A percentile compares a stretch with the other conserved stretches of the same genome.
phyloP scores from a whole-genome alignment of 495 filamentous ascomycete genomes.

The Xeromyces bisporus region DNA sequence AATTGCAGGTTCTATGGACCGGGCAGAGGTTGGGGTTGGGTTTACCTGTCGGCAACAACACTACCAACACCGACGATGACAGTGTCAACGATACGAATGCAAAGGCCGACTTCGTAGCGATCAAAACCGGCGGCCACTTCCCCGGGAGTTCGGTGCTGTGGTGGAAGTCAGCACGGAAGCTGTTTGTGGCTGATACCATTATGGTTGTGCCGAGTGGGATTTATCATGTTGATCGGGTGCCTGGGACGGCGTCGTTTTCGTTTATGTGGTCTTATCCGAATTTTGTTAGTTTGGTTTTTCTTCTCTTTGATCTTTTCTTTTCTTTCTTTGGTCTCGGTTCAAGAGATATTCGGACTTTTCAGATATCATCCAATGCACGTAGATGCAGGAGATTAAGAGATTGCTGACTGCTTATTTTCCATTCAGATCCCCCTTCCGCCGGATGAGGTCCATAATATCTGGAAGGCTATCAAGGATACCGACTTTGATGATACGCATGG shows the following conservation, averaged over 20 bases:
- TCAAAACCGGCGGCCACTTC: slow-evolving; percentile 63
- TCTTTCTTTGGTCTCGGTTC: neutral
- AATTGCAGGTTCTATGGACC: slow-evolving; percentile 6
- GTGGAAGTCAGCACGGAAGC: slow-evolving; percentile 27
- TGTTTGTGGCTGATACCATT: slow-evolving; percentile 58
- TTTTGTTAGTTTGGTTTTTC: slow-evolving; percentile 28
- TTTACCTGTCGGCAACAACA: too few species aligned
- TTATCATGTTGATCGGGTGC: slow-evolving; percentile 36
- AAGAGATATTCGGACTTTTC: neutral
- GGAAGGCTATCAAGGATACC: slow-evolving; percentile 27
- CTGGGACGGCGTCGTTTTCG: slow-evolving; percentile 42
- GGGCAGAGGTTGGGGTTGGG: slow-evolving; percentile 3
- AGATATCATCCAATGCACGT: neutral
- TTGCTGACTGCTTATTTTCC: neutral
- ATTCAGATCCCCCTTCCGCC: slow-evolving; percentile 39
- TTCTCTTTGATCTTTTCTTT: neutral
- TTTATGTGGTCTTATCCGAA: slow-evolving; percentile 76
- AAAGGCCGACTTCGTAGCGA: slow-evolving; percentile 36
- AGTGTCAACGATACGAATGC: slow-evolving; percentile 3
- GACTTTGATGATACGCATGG: slow-evolving; percentile 50
- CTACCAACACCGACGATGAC: neutral
- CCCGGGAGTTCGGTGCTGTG: slow-evolving; percentile 48
- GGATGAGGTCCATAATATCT: slow-evolving; percentile 24
- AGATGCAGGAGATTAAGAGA: too few species aligned
- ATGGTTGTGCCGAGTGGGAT: slow-evolving; percentile 44